phyloP scores from a whole-genome alignment of 345 rosid genomes.

The Citrus maxima region DNA sequence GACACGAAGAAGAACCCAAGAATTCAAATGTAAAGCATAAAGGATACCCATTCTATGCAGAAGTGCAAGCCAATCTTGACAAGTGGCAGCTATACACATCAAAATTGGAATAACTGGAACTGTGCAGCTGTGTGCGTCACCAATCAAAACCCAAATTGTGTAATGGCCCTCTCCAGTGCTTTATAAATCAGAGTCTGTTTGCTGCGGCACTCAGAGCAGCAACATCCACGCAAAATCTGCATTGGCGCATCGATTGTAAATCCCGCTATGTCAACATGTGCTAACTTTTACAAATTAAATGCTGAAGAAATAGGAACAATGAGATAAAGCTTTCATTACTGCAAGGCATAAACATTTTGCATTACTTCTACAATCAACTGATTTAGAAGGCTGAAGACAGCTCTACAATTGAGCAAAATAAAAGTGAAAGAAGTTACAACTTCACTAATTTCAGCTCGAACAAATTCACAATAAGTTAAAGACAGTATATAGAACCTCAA shows the following conservation, averaged over 20 bases:
- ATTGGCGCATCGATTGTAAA: slow-evolving; percentile 1
- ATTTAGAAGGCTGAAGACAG: background rate
- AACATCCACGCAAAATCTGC: slow-evolving; percentile 29
- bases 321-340: no score
- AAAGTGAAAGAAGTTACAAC: no score
- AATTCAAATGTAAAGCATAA: background rate
- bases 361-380: background rate
- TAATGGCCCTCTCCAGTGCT: background rate
- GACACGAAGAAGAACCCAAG: background rate
- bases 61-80: slow-evolving; percentile 31
- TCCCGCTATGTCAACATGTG: background rate
- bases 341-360: no score
- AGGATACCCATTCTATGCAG: background rate
- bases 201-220: slow-evolving; percentile 26
- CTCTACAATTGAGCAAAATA: no score
- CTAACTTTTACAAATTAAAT: background rate
- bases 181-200: slow-evolving; percentile 13
- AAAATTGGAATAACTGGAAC: background rate
- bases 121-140: background rate
- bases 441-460: no score
- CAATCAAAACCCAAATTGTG: background rate
- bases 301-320: background rate
- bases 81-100: slow-evolving; percentile 21
- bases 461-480: no score
- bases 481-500: no score